phyloP scores from a whole-genome alignment of 2,329 filamentous ascomycete genomes.

The Leptographium procerum region DNA sequence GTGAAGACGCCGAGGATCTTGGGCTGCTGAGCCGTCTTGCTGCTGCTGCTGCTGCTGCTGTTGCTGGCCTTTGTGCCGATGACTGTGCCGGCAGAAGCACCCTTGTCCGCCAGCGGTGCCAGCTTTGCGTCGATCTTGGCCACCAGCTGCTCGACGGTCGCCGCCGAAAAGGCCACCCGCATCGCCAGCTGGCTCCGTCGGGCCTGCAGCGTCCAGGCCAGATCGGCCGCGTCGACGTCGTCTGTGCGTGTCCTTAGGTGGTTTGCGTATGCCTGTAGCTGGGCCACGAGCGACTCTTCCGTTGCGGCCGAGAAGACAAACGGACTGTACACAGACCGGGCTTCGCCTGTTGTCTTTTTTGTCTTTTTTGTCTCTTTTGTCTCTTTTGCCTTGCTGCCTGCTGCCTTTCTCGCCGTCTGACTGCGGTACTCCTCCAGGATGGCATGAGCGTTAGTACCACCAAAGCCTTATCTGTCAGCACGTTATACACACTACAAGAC shows the following conservation, averaged over 20 bases:
- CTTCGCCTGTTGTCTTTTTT: background rate
- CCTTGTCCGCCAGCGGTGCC: background rate
- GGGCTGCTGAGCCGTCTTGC: too few relatives aligned
- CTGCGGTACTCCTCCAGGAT: slow-evolving; percentile 31
- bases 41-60: too few relatives aligned
- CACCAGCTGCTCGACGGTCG: background rate
- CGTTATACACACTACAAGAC: too few relatives aligned
- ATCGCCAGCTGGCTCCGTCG: slow-evolving; percentile 10
- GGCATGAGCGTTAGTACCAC: slow-evolving; percentile 43
- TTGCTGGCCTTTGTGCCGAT: background rate
- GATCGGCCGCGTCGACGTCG: slow-evolving; percentile 3
- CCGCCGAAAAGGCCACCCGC: background rate
- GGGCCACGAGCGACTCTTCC: background rate
- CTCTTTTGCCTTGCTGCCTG: too few relatives aligned
- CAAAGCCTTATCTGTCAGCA: slow-evolving; percentile 46
- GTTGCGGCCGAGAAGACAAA: background rate
- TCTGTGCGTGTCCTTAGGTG: too few relatives aligned
- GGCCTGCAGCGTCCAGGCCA: slow-evolving; percentile 13
- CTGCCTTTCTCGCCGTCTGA: too few relatives aligned
- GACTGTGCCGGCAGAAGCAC: too few relatives aligned
- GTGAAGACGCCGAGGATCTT: slow-evolving; percentile 12
- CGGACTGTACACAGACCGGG: background rate
- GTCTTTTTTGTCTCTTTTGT: too few relatives aligned
- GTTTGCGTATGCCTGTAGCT: too few relatives aligned
- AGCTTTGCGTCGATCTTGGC: background rate